Conservation (phyloP, 805 yeast genomes). For the Ogataea methylovora region DNA sequence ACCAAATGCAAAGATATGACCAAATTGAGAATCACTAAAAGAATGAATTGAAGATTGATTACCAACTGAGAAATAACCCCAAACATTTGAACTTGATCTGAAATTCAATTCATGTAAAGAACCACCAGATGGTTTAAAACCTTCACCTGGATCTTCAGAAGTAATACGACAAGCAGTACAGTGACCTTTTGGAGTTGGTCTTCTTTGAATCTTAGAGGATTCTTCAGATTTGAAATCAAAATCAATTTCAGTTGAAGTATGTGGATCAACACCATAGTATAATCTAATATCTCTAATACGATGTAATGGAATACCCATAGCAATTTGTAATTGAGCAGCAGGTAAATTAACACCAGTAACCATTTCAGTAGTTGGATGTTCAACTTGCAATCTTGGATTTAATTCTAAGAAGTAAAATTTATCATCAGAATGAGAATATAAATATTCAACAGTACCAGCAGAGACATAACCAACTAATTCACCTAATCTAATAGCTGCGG, state of each 20-base stretch:
- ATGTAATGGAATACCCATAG: slow-evolving; percentile 99
- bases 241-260: slow-evolving; percentile 82
- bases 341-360: slow-evolving; percentile 97
- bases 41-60: slow-evolving; percentile 97
- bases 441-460: slow-evolving; percentile 98
- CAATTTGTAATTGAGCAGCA: slow-evolving; percentile 96
- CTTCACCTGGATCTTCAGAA: slow-evolving; percentile 98
- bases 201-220: slow-evolving; percentile 73
- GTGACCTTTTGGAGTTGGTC: slow-evolving; percentile 95
- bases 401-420: slow-evolving; percentile 94
- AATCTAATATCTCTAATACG: slow-evolving; percentile 89
- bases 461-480: slow-evolving; percentile 95
- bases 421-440: slow-evolving; percentile 89
- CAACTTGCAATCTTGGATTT: slow-evolving; percentile 98
- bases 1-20: slow-evolving; percentile 98
- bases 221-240: slow-evolving; percentile 75
- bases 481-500: slow-evolving; percentile 96
- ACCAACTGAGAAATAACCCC: slow-evolving; percentile 99
- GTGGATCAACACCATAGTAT: slow-evolving; percentile 94
- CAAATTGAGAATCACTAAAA: slow-evolving; percentile 96
- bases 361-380: slow-evolving; percentile 99
- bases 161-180: slow-evolving; percentile 99
- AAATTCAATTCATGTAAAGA: slow-evolving; percentile 92
- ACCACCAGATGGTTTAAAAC: slow-evolving; percentile 98
- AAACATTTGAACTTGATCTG: slow-evolving; percentile 94